phyloP scores from a whole-genome alignment of 192 early-diverging fungal species.

The Backusella tarrabulga region DNA sequence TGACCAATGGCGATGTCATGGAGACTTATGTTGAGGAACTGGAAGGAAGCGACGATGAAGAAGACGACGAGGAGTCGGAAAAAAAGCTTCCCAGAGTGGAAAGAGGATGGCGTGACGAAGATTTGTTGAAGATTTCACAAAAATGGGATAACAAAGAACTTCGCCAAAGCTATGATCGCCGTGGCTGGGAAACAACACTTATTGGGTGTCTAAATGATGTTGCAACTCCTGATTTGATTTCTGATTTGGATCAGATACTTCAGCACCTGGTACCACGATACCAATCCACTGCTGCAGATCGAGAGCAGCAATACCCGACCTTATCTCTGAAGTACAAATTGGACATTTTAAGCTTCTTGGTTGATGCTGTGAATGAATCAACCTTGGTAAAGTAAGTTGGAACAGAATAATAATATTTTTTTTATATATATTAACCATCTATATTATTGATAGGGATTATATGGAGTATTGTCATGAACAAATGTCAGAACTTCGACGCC shows the following conservation, averaged over 20 bases:
- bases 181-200: constrained; percentile 46
- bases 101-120: constrained; percentile 22
- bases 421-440: not conserved
- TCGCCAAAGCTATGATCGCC: constrained; percentile 34
- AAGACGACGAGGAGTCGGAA: not conserved
- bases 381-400: constrained; percentile 27
- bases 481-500: constrained; percentile 32
- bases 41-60: not conserved
- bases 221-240: constrained; percentile 41
- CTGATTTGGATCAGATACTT: constrained; percentile 46
- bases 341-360: constrained; percentile 23
- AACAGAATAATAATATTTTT: not conserved
- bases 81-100: constrained; percentile 5
- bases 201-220: constrained; percentile 56
- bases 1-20: constrained; percentile 20
- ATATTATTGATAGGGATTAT: constrained; percentile 16
- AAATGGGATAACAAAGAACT: constrained; percentile 51
- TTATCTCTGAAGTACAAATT: constrained; percentile 26
- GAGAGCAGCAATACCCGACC: constrained; percentile 28
- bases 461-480: constrained; percentile 40
- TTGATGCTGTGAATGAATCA: constrained; percentile 34
- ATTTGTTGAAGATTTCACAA: constrained; percentile 27
- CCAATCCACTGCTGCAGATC: constrained; percentile 22
- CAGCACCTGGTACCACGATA: constrained; percentile 29
- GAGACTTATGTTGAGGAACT: constrained; percentile 15